These are phyloP conservation scores for Helianthus tuberosus DNA, from an alignment of 129 eudicot genomes.

Conservation along the genomic window DNA sequence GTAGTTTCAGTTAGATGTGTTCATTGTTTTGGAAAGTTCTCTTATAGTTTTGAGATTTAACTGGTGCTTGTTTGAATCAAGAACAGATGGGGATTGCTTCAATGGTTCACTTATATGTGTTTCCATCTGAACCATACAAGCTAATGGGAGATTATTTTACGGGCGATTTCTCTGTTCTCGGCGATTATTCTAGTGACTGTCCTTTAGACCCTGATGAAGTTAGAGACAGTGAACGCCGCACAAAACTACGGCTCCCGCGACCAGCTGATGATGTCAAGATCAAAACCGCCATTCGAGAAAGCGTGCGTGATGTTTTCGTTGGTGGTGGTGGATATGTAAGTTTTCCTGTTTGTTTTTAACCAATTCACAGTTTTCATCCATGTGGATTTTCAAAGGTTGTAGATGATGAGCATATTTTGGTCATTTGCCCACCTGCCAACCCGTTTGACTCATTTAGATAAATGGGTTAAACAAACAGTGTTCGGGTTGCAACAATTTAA, in stretches of 20 bases:
- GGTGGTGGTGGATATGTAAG: conserved; percentile 97
- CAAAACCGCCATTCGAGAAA: conserved; percentile 80
- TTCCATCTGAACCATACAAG: conserved; percentile 88
- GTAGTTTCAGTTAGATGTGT: background rate
- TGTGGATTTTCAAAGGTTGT: background rate
- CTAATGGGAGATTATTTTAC: conserved; percentile 69
- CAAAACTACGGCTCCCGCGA: conserved; percentile 86
- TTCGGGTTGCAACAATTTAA: too few species aligned
- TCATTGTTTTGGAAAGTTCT: background rate
- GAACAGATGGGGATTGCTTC: conserved; percentile 99
- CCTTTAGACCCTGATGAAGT: conserved; percentile 96
- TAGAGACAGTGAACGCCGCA: conserved; percentile 92
- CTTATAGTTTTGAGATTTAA: background rate
- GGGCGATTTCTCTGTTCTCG: conserved; percentile 82
- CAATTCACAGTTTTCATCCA: background rate
- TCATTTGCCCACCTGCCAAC: background rate
- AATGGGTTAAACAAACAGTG: background rate
- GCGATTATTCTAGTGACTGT: conserved; percentile 88
- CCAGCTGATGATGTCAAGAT: conserved; percentile 56
- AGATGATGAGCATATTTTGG: background rate
- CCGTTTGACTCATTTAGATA: too few species aligned
- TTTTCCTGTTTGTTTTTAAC: background rate
- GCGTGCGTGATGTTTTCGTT: conserved; percentile 85
- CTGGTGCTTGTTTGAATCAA: conserved; percentile 50
- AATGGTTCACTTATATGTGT: conserved; percentile 84